Percentiles rank a stretch among this genome's conserved stretches.
Conservation (phyloP, 2,329 filamentous ascomycete species). For the Ophiostoma sp. region DNA sequence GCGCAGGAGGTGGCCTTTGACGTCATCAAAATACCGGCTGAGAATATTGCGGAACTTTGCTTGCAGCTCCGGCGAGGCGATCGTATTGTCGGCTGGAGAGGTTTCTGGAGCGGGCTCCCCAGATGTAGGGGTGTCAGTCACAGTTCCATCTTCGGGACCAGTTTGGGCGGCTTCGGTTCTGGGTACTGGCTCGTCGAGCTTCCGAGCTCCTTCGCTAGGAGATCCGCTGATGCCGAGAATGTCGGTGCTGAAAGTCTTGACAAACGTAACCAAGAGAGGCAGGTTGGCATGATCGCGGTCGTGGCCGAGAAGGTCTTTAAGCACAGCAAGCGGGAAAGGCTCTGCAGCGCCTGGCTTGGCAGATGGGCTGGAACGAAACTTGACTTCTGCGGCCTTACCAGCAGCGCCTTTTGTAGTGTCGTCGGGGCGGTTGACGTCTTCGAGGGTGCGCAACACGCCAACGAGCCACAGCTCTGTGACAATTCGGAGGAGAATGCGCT, state of each 20-base stretch:
- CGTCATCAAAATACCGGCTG: conserved; percentile 84
- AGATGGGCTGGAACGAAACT: conserved; percentile 48
- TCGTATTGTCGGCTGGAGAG: conserved; percentile 54
- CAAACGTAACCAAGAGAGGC: conserved; percentile 86
- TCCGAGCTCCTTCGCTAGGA: conserved; percentile 69
- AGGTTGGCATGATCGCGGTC: conserved; percentile 90
- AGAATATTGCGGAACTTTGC: conserved; percentile 83
- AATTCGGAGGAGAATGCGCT: conserved; percentile 78
- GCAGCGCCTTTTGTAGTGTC: conserved; percentile 57
- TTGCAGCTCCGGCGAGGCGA: conserved; percentile 71
- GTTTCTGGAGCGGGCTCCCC: conserved; percentile 29
- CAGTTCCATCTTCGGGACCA: neutral
- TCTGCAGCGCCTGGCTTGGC: conserved; percentile 63
- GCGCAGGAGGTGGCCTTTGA: conserved; percentile 80
- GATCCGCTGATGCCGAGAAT: conserved; percentile 70
- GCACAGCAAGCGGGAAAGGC: conserved; percentile 92
- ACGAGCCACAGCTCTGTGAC: conserved; percentile 96
- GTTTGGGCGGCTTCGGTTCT: neutral
- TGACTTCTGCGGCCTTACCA: conserved; percentile 58
- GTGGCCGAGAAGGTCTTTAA: conserved; percentile 91
- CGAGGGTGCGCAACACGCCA: conserved; percentile 75
- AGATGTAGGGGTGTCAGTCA: neutral
- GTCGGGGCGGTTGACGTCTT: conserved; percentile 58
- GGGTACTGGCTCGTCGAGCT: conserved; percentile 55
- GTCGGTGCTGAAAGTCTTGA: conserved; percentile 96